Evolutionary conservation across 441 rosid species (phyloP).

Genomic region (Flueggea neowawraea): DNA sequence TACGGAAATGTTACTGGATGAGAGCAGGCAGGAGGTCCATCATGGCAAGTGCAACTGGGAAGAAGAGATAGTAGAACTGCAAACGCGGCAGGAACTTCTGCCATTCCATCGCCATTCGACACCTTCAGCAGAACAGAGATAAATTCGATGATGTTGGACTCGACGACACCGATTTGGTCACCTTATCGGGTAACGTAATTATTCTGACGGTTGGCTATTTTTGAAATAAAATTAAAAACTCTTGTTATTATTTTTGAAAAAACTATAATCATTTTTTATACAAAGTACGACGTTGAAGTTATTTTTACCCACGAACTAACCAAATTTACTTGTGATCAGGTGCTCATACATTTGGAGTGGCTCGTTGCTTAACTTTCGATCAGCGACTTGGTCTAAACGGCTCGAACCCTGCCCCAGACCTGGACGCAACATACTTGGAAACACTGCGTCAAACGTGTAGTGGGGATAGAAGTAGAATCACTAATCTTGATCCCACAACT

Average conservation of each 20-base stretch:
- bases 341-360: slow-evolving; percentile 56
- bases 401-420: slow-evolving; percentile 29
- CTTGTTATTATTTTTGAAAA: too few relatives aligned
- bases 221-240: too few relatives aligned
- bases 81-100: slow-evolving; percentile 22
- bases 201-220: too few relatives aligned
- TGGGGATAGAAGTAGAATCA: slow-evolving; percentile 14
- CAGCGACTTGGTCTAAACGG: slow-evolving; percentile 36
- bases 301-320: too few relatives aligned
- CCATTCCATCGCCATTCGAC: slow-evolving; percentile 34
- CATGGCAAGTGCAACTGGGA: slow-evolving; percentile 51
- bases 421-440: slow-evolving; percentile 34
- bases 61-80: slow-evolving; percentile 48
- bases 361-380: slow-evolving; percentile 30
- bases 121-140: slow-evolving; percentile 11
- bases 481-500: slow-evolving; percentile 44
- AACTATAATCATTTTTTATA: too few relatives aligned
- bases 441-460: slow-evolving; percentile 39
- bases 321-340: slow-evolving; percentile 19
- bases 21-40: slow-evolving; percentile 50
- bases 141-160: slow-evolving; percentile 43
- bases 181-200: slow-evolving; percentile 41
- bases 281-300: too few relatives aligned
- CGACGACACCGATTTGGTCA: slow-evolving; percentile 44
- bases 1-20: not conserved